Base-by-base conservation (phyloP, 2,329 filamentous ascomycete species). In the Hirsutella minnesotensis region DNA sequence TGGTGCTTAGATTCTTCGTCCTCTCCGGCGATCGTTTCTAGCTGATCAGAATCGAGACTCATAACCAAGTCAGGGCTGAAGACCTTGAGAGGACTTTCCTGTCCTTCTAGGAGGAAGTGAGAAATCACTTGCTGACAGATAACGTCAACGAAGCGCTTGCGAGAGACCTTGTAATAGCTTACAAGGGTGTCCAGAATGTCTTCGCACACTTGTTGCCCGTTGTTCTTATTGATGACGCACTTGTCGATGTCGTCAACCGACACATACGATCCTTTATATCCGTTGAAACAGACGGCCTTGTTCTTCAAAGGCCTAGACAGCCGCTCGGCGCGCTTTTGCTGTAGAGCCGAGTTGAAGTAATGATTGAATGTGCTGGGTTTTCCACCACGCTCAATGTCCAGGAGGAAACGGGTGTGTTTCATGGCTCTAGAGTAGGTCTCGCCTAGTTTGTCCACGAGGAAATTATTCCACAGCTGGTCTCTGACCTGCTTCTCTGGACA, bases 81-180 rank as follows among this genome's bases (percentile, higher is more conserved):
- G 0, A 76, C 57, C 9, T 58, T 63, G 2, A 81, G 58, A 0
- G 78, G 78, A 5, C 72, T 72, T 0, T 64, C 48, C 0, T 65
- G 52, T 0, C 71, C 68, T 1, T 58, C 59, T 0, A 83, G 57
- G 0, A 85, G 63, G 45, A 66, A 66, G 51, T 77, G 59, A 36
- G 73, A 69, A 2, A 74, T 61, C 0, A 69, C 75, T 47, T 83
- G 79, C 46, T 71, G 69, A 51, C 67, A 77, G 2, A 86, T 56
- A 3, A 65, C 70, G 49, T 86, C 81, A 2, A 81, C 68, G 44
- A 86, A 82, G 0, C 78, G 70, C 51, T 74, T 73, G 12, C 64
- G 65, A 0, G 77, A 67, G 1, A 82, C 71, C 21, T 74, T 68
- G 61, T 85, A 84, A 56, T 80, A 85, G 2, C 70, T 66, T 22